Evolutionary conservation across 2,329 filamentous ascomycete genomes (phyloP), one percentile per base, ranked within the genome.

Genomic region (Colletotrichum australisinense): DNA sequence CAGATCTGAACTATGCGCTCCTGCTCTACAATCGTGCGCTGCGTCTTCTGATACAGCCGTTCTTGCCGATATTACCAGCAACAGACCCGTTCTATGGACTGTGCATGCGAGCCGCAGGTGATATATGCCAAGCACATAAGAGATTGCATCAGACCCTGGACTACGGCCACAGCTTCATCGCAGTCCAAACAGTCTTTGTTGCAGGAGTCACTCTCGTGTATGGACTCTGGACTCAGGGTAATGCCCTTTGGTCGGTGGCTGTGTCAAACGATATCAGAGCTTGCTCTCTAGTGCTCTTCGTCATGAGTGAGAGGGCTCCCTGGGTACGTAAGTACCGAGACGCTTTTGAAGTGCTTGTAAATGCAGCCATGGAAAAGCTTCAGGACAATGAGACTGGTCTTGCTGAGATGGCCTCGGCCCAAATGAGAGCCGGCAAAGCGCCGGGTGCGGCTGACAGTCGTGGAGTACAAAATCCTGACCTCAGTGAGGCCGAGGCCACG

Each of bases 1-100:
- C 83, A 81, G 84, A 86, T 67, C 78, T 84, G 7, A 85, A 87
- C 74, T 87, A 88, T 67, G 82, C 85, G 1, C 82, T 87, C 75
- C 80, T 88, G 12, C 85, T 88, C 74, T 88, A 87, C 74, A 83
- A 88, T 75, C 83, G 86, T 22, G 84, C 86, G 6, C 79, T 88
- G 1, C 82, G 86, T n/a, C 80, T 88, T 16, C 79, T 89, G 1
- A 82, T 88, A 22, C 87, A 88, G 64, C 87, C 86, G 2, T 88
- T 88, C 67, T 78, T 88, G 1, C 83, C 84, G 2, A 81, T 86
- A 19, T 79, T 89, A 6, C 81, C 84, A 5, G 80, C 85, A 4
- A 80, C 82, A 6, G 86, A 87, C 75, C 84, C 85, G 0, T 86
- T 86, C 70, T 86, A 87, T 70, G 80, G 83, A 14, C 84, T 85